Conservation (phyloP, 257 asterid species). For the Salvia splendens region DNA sequence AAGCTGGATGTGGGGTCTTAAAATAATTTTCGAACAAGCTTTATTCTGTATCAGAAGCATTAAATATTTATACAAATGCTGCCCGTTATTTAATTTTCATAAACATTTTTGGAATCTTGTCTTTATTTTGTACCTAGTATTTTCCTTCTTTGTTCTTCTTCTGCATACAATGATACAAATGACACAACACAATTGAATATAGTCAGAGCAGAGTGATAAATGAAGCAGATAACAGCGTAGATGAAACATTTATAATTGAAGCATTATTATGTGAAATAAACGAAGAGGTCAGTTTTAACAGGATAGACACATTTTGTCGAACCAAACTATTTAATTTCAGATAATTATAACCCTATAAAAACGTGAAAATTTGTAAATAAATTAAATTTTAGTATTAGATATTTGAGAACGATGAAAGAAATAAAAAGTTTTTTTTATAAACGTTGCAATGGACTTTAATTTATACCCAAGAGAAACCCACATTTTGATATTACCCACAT, state of each 20-base stretch:
- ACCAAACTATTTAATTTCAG: too few relatives aligned
- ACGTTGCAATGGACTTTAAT: too few relatives aligned
- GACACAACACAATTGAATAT: background rate
- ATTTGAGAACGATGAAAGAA: too few relatives aligned
- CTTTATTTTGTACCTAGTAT: slow-evolving; percentile 2
- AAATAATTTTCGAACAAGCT: background rate
- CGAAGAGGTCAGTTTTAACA: too few relatives aligned
- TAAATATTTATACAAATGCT: background rate
- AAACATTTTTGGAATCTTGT: slow-evolving; percentile 22
- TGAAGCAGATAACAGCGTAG: background rate
- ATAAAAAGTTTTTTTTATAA: too few relatives aligned
- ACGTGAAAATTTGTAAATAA: too few relatives aligned
- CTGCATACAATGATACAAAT: background rate
- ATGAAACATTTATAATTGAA: background rate
- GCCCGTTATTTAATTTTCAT: slow-evolving; percentile 7
- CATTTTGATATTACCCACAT: too few relatives aligned
- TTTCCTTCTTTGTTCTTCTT: background rate
- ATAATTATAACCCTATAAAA: too few relatives aligned
- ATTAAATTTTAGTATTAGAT: too few relatives aligned
- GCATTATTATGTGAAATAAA: too few relatives aligned
- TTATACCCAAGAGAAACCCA: too few relatives aligned
- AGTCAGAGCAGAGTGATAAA: background rate
- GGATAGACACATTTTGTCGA: too few relatives aligned
- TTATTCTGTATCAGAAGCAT: slow-evolving; percentile 3
- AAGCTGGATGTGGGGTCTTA: background rate